These are phyloP conservation scores for Kwoniella mangroviensis DNA, from an alignment of 768 basidiomycete genomes.

Conservation along the genomic window DNA sequence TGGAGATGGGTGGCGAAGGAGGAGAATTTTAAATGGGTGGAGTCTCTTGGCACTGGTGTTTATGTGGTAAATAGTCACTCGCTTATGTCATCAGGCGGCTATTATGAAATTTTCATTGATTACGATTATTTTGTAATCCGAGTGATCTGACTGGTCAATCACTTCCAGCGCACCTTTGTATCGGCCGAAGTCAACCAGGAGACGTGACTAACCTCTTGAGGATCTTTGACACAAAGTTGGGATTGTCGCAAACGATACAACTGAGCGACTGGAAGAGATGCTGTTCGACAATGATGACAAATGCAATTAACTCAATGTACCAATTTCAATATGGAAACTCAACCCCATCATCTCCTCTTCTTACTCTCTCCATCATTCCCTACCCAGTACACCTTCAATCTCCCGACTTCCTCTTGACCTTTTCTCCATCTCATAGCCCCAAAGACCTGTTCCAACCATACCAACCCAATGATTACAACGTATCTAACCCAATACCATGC, in stretches of 20 bases:
- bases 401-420: slow-evolving; percentile 30
- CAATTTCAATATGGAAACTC: background rate
- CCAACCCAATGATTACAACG: slow-evolving; percentile 34
- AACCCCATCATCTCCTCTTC: slow-evolving; percentile 1
- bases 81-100: slow-evolving; percentile 8
- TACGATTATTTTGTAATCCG: slow-evolving; percentile 8
- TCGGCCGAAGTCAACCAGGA: background rate
- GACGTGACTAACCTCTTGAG: slow-evolving; percentile 4
- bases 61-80: background rate
- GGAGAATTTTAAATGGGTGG: slow-evolving; percentile 4
- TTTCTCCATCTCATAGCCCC: slow-evolving; percentile 6
- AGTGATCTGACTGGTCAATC: slow-evolving; percentile 10
- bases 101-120: slow-evolving; percentile 1
- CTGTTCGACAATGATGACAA: background rate
- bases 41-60: slow-evolving; percentile 10
- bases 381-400: slow-evolving; percentile 43
- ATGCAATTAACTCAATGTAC: no score
- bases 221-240: background rate
- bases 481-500: slow-evolving; percentile 35
- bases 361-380: slow-evolving; percentile 13
- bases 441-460: slow-evolving; percentile 33
- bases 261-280: background rate
- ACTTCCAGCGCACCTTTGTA: background rate
- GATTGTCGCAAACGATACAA: no score
- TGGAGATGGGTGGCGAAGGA: slow-evolving; percentile 3